Evolutionary conservation across 2,329 filamentous ascomycete species (phyloP), one percentile per base, ranked within the genome.

Genomic region (Biscogniauxia marginata): DNA sequence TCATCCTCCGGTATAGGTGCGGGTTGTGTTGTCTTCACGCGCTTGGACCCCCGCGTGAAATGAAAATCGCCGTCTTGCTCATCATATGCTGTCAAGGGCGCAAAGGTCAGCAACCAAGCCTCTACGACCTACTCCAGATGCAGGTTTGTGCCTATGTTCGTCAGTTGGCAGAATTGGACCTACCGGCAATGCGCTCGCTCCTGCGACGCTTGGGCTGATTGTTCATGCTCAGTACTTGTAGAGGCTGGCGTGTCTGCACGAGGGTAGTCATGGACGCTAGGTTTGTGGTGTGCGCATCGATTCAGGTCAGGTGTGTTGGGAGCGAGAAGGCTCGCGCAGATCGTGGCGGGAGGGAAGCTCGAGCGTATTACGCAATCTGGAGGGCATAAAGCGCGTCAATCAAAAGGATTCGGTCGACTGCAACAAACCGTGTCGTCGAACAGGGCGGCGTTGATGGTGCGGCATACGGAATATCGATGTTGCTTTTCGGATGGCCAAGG

Each of bases 21-120:
- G 16, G 75, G 71, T 55, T 80, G 75, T 56, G 79, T 79, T 46
- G 82, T 81, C 74, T 88, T 91, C 58, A 80, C 79, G 67, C 83
- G 76, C 68, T 89, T 89, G 9, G 86, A 78, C 59, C 81, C 85
- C 63, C 89, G 84, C 61, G 86, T 85, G 70, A 92, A 93, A 56
- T 85, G 79, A 65, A 93, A 93, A 60, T 90, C 90, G 65, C 89
- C 89, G 75, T 90, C 86, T 67, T 89, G 83, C 71, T 93, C 89
- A 65, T 90, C 87, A 65, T 87, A 88, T 59, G 75, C 76, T 76
- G 60, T 52, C 51, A 52, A 22, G 49, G 43, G 24, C 46, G 39
- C 43, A 16, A 23, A 19, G 54, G 53, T 67, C 53, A 66, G 64
- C 49, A 9, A 20, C 55, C 49, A 43, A 30, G 19, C 16, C 43